A percentile compares a stretch with the other conserved stretches of the same genome.
Evolutionary conservation across 805 yeast genomes (phyloP).

Genomic region (Wickerhamomyces sydowiorum): DNA sequence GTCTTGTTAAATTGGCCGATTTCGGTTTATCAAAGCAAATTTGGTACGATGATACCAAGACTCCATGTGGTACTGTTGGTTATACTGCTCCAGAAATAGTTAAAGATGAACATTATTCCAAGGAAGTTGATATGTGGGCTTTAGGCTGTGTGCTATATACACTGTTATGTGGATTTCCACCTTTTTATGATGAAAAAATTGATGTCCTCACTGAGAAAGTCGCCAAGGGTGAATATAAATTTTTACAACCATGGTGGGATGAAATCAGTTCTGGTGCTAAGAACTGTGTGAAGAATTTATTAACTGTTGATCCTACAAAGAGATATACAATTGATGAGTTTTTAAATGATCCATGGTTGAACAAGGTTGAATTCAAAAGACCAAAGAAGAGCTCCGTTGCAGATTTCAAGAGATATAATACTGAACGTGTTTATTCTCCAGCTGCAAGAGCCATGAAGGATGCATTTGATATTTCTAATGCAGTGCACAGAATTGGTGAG

Average conservation of each 20-base stretch:
- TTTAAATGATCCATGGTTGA: slow-evolving; percentile 66
- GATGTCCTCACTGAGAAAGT: slow-evolving; percentile 66
- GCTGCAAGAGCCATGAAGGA: slow-evolving; percentile 80
- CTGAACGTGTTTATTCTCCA: slow-evolving; percentile 44
- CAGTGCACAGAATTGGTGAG: slow-evolving; percentile 58
- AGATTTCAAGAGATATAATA: slow-evolving; percentile 15
- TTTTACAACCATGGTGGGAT: slow-evolving; percentile 85
- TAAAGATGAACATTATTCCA: slow-evolving; percentile 51
- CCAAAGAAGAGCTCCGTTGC: slow-evolving; percentile 14
- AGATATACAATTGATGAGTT: slow-evolving; percentile 67
- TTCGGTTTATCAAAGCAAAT: slow-evolving; percentile 64
- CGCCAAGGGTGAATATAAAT: slow-evolving; percentile 65
- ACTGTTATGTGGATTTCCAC: slow-evolving; percentile 67
- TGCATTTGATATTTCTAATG: slow-evolving; percentile 81
- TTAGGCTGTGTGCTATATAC: slow-evolving; percentile 68
- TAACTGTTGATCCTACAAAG: slow-evolving; percentile 63
- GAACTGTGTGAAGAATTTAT: slow-evolving; percentile 55
- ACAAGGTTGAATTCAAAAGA: slow-evolving; percentile 17
- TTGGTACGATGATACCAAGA: slow-evolving; percentile 45
- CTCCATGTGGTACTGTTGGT: slow-evolving; percentile 76
- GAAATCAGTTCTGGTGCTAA: slow-evolving; percentile 71
- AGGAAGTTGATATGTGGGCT: slow-evolving; percentile 71
- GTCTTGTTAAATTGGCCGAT: slow-evolving; percentile 60
- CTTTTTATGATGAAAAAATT: slow-evolving; percentile 63
- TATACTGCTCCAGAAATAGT: slow-evolving; percentile 73